phyloP scores from a whole-genome alignment of 768 basidiomycete species.

The Crepidotus variabilis region DNA sequence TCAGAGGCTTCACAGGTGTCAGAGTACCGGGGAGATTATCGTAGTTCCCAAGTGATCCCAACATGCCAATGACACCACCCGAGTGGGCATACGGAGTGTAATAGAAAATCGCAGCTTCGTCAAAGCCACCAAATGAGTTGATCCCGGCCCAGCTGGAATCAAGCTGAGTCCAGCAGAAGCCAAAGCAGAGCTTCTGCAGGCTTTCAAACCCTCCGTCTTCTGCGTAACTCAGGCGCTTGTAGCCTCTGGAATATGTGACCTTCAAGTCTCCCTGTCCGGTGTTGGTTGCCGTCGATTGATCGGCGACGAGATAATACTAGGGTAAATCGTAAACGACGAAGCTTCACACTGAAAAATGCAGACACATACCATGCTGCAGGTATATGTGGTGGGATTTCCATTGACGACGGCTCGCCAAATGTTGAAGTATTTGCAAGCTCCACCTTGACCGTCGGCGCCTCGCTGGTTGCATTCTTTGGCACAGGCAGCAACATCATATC shows the following conservation, averaged over 20 bases:
- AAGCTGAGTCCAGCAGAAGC: conserved; percentile 28
- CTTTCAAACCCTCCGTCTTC: conserved; percentile 41
- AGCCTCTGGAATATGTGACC: conserved; percentile 46
- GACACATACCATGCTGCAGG: conserved; percentile 42
- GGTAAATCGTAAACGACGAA: neutral
- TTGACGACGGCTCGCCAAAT: conserved; percentile 49
- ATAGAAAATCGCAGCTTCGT: conserved; percentile 43
- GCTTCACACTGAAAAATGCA: neutral
- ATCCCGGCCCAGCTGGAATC: conserved; percentile 43
- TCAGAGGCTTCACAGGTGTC: conserved; percentile 24
- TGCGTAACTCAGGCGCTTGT: conserved; percentile 33
- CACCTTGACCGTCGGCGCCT: conserved; percentile 35
- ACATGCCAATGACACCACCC: conserved; percentile 33
- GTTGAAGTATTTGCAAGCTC: conserved; percentile 48
- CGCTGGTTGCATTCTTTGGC: conserved; percentile 42
- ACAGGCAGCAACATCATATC: conserved; percentile 44
- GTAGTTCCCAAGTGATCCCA: conserved; percentile 36
- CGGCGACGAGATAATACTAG: conserved; percentile 42
- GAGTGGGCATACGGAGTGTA: conserved; percentile 36
- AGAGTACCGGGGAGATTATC: conserved; percentile 38
- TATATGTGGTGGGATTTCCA: conserved; percentile 44
- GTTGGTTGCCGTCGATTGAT: conserved; percentile 42
- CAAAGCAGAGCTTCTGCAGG: neutral
- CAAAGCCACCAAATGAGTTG: conserved; percentile 30
- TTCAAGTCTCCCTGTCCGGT: conserved; percentile 41